A percentile compares a stretch with the other conserved stretches of the same genome.
Evolutionary conservation across 305 asterid species (phyloP).

Genomic region (Rubia occidens): DNA sequence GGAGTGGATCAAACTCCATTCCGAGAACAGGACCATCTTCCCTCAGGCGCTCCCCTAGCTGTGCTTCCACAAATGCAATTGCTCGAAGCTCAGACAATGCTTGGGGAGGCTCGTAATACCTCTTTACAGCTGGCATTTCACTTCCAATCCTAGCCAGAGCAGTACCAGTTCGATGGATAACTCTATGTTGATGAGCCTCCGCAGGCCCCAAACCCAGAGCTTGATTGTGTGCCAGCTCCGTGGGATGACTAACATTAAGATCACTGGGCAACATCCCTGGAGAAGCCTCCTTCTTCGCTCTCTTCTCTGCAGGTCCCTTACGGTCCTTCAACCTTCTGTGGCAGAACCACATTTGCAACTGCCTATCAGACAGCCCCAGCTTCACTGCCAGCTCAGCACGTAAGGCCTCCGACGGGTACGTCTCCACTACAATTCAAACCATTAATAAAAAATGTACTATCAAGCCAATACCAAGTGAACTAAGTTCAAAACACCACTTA

Average conservation of each 20-base stretch:
- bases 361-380: conserved; percentile 77
- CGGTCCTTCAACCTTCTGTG: conserved; percentile 88
- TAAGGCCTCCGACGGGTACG: conserved; percentile 70
- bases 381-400: conserved; percentile 71
- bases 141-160: conserved; percentile 64
- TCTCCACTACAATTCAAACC: conserved; percentile 39
- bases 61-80: conserved; percentile 74
- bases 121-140: conserved; percentile 51
- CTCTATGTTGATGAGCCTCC: conserved; percentile 35
- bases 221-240: conserved; percentile 32
- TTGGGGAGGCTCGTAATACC: conserved; percentile 69
- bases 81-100: conserved; percentile 73
- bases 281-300: conserved; percentile 36
- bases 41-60: conserved; percentile 74
- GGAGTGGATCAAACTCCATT: conserved; percentile 89
- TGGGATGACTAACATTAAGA: conserved; percentile 21
- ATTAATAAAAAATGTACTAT: conserved; percentile 12
- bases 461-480: conserved; percentile 10
- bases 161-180: conserved; percentile 60
- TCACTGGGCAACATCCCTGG: conserved; percentile 39
- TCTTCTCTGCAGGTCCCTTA: conserved; percentile 48
- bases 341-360: conserved; percentile 97
- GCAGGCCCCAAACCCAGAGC: conserved; percentile 32
- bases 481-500: conserved; percentile 1
- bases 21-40: conserved; percentile 94